phyloP scores from a whole-genome alignment of 1,139 yeast species.

The Chernovozyma sophiae-reginae region DNA sequence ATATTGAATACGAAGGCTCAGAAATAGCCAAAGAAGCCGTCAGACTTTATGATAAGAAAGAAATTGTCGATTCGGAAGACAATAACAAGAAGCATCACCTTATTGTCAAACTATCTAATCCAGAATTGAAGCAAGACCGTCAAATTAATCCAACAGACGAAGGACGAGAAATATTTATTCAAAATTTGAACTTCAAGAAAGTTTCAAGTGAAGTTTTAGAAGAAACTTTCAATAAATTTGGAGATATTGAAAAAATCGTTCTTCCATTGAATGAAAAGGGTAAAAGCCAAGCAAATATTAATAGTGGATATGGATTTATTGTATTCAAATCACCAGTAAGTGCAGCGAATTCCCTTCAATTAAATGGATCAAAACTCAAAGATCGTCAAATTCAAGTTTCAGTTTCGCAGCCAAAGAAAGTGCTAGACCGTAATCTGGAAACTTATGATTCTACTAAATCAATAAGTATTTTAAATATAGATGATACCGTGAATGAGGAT shows the following conservation, averaged over 20 bases:
- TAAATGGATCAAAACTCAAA: constrained; percentile 32
- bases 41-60: constrained; percentile 34
- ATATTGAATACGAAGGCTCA: constrained; percentile 52
- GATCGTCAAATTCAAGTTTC: constrained; percentile 44
- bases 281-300: constrained; percentile 25
- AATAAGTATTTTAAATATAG: constrained; percentile 42
- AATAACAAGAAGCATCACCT: constrained; percentile 26
- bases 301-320: constrained; percentile 54
- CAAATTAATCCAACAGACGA: constrained; percentile 46
- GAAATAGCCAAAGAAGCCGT: constrained; percentile 50
- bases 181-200: constrained; percentile 43
- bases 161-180: constrained; percentile 51
- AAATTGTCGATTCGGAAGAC: constrained; percentile 12
- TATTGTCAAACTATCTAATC: constrained; percentile 58
- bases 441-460: constrained; percentile 26
- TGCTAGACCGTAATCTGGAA: constrained; percentile 9
- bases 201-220: constrained; percentile 24
- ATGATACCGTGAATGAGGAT: constrained; percentile 41
- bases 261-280: constrained; percentile 34
- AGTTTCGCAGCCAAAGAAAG: constrained; percentile 21
- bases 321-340: constrained; percentile 35
- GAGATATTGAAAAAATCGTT: constrained; percentile 44
- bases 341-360: constrained; percentile 36
- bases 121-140: constrained; percentile 28
- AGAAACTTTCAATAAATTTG: constrained; percentile 23